Evolutionary conservation across 2,329 filamentous ascomycete genomes (phyloP), one percentile per base, ranked within the genome.

Genomic region (Trematosphaeria pertusa): DNA sequence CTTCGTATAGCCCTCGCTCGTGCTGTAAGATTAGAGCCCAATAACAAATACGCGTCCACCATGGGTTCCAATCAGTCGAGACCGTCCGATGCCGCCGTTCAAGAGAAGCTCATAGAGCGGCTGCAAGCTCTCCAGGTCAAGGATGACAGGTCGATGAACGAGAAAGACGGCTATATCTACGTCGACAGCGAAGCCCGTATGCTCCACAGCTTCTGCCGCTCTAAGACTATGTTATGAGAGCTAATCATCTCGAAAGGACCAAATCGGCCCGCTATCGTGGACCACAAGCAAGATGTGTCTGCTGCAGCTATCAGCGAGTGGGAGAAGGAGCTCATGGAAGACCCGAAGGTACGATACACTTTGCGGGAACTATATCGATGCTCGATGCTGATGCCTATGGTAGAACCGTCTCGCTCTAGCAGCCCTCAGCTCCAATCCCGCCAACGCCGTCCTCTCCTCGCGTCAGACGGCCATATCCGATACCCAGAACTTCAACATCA

Each of bases 401-500:
- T 49, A 79, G 77, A 83, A 84, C 62, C 89, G 88, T 51, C 85
- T 95, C 11, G 90, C 89, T 4, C 80, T 94, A 24, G 84, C 86
- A 1, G 88, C 88, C 2, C 77, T 95, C 38, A 86, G 83, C 65
- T 78, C 81, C 8, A 84, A 86, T 54, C 81, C 89, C 52, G 86
- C 88, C 5, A 80, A 81, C 46, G 73, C 82, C 9, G 79, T 91
- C 34, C 80, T 96, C 33, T 80, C 81, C 43, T 87, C 85, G 31
- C 82, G 82, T 7, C 74, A 83, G 0, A 77, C 86, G 20, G 75
- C 82, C 43, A 82, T 90, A 49, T 73, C 81, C 31, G 87, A 94
- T 67, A 87, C 84, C 43, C 91, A 96, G 45, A 81, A 88, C 52
- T 96, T 91, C 84, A 95, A 92, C 65, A 74, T 91, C 69, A 85